These are phyloP conservation scores for Pseudogymnoascus sp. DNA, from an alignment of 2,329 filamentous ascomycete genomes.

Conservation along the genomic window DNA sequence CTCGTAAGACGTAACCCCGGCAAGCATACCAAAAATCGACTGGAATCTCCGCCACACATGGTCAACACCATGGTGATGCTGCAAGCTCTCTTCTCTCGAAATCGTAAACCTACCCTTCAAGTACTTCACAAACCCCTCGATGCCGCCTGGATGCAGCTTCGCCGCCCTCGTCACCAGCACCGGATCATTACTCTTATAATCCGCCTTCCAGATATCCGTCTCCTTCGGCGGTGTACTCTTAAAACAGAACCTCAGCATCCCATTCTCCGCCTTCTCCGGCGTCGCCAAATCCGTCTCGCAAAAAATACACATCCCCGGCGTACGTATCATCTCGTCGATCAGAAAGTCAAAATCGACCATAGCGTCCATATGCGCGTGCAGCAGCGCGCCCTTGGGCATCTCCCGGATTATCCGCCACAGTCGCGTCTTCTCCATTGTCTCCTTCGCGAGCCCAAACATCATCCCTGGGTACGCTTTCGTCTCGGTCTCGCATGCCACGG, in stretches of 20 bases:
- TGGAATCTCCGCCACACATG: constrained; percentile 79
- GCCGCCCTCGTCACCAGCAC: constrained; percentile 50
- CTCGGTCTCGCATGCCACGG: constrained; percentile 53
- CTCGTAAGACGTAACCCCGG: constrained; percentile 77
- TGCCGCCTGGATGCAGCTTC: constrained; percentile 68
- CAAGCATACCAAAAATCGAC: constrained; percentile 65
- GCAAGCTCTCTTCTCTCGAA: constrained; percentile 62
- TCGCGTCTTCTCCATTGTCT: constrained; percentile 76
- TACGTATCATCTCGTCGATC: constrained; percentile 62
- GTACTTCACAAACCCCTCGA: constrained; percentile 68
- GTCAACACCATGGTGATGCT: constrained; percentile 76
- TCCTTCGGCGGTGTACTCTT: constrained; percentile 37
- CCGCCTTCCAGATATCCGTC: constrained; percentile 56
- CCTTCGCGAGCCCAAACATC: constrained; percentile 84
- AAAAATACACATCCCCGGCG: constrained; percentile 66
- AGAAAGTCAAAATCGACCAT: constrained; percentile 85
- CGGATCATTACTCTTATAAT: constrained; percentile 45
- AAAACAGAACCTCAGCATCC: constrained; percentile 56
- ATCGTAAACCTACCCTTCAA: constrained; percentile 67
- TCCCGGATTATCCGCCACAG: constrained; percentile 77
- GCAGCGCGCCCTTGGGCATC: constrained; percentile 82
- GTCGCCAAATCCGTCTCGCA: constrained; percentile 50
- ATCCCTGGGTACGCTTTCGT: constrained; percentile 75
- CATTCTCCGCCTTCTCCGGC: constrained; percentile 45
- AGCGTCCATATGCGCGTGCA: constrained; percentile 85